phyloP scores from a whole-genome alignment of 495 filamentous ascomycete species.

The Tuber borchii region DNA sequence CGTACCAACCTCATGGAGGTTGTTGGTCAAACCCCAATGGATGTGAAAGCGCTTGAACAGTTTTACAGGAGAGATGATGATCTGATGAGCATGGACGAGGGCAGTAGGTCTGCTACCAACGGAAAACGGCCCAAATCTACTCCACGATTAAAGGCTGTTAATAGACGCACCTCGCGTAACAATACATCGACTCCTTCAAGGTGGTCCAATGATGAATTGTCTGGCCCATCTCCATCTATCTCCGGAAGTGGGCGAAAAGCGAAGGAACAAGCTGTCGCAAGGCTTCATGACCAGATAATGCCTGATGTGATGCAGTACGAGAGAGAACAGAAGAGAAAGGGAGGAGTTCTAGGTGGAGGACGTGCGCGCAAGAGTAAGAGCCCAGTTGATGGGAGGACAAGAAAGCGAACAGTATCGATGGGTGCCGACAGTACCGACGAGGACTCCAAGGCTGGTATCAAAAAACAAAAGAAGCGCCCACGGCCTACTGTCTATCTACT shows the following conservation, averaged over 20 bases:
- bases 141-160: background rate
- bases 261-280: slow-evolving; percentile 71
- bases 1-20: slow-evolving; percentile 89
- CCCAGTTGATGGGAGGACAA: slow-evolving; percentile 35
- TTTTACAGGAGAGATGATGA: slow-evolving; percentile 36
- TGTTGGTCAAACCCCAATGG: slow-evolving; percentile 73
- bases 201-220: slow-evolving; percentile 15
- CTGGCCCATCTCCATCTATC: slow-evolving; percentile 66
- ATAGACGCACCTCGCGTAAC: background rate
- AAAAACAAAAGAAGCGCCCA: slow-evolving; percentile 34
- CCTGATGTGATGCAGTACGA: slow-evolving; percentile 82
- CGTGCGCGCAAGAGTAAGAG: slow-evolving; percentile 52
- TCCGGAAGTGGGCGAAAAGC: slow-evolving; percentile 66
- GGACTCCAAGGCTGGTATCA: slow-evolving; percentile 19
- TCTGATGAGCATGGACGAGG: slow-evolving; percentile 8
- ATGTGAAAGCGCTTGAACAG: slow-evolving; percentile 52
- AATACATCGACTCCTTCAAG: slow-evolving; percentile 22
- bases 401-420: slow-evolving; percentile 51
- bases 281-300: slow-evolving; percentile 62
- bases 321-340: slow-evolving; percentile 84
- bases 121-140: background rate
- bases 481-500: slow-evolving; percentile 36
- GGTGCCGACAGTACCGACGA: slow-evolving; percentile 17
- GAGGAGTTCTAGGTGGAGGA: slow-evolving; percentile 73
- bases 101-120: background rate